A percentile compares a stretch with the other conserved stretches of the same genome.
Conservation (phyloP, 2,329 filamentous ascomycete genomes). For the Colletotrichum cuscutae region DNA sequence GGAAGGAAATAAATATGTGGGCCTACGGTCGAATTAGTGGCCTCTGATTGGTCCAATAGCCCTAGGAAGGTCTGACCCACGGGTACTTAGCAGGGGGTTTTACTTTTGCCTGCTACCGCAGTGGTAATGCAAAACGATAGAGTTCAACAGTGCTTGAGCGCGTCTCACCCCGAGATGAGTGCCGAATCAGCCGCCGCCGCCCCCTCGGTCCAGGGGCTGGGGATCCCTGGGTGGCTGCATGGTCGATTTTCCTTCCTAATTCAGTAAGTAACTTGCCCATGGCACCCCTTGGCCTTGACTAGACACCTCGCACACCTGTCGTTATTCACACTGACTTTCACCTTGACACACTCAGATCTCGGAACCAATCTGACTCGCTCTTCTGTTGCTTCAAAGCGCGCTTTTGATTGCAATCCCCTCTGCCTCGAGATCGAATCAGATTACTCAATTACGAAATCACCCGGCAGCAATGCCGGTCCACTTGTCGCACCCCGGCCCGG, state of each 20-base stretch:
- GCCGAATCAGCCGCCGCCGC: background rate
- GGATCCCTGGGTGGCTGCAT: background rate
- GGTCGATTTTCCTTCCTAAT: background rate
- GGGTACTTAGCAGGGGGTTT: too few relatives aligned
- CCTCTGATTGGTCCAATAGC: too few relatives aligned
- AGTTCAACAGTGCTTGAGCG: too few relatives aligned
- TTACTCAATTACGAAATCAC: background rate
- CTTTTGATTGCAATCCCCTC: background rate
- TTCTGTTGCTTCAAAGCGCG: too few relatives aligned
- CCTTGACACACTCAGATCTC: background rate
- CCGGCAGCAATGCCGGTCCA: background rate
- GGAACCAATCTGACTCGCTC: background rate
- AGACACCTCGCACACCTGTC: background rate
- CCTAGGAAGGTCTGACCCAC: too few relatives aligned
- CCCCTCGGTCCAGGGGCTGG: background rate
- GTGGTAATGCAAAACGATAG: too few relatives aligned
- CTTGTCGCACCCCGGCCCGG: background rate
- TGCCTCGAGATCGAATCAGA: background rate
- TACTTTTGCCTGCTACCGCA: too few relatives aligned
- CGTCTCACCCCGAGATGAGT: background rate
- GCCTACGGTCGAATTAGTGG: too few relatives aligned
- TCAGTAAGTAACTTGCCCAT: background rate
- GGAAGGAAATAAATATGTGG: too few relatives aligned
- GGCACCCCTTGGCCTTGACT: background rate
- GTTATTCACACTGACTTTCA: background rate